Conservation (phyloP, 305 asterid genomes). For the Fraxinus sp. region DNA sequence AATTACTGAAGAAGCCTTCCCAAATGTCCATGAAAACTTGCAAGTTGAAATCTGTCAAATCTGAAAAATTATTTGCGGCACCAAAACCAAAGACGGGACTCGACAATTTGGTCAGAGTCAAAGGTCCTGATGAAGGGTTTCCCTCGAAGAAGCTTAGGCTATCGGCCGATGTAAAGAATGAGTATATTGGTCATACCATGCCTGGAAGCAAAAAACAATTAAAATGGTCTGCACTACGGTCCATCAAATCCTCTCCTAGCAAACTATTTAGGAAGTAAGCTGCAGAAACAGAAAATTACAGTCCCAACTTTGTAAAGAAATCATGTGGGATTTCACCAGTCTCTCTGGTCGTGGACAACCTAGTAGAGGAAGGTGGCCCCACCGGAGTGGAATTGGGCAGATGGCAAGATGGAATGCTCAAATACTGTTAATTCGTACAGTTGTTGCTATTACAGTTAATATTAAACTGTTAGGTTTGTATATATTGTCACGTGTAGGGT, state of each 20-base stretch:
- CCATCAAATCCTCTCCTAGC: constrained; percentile 56
- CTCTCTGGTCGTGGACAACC: constrained; percentile 46
- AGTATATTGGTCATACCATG: constrained; percentile 31
- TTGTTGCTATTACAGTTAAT: not conserved
- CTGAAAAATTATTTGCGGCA: constrained; percentile 37
- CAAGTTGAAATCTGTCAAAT: constrained; percentile 48
- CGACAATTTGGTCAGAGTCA: constrained; percentile 32
- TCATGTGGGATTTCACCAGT: constrained; percentile 47
- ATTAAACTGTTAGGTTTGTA: constrained; percentile 42
- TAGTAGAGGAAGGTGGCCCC: constrained; percentile 41
- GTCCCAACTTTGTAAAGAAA: constrained; percentile 49
- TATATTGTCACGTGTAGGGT: constrained; percentile 45
- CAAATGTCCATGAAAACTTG: constrained; percentile 50
- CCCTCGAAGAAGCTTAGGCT: constrained; percentile 70
- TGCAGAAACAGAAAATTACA: constrained; percentile 34
- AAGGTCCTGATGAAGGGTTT: constrained; percentile 39
- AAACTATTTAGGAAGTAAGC: constrained; percentile 45
- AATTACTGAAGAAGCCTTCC: constrained; percentile 43
- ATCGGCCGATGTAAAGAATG: constrained; percentile 36
- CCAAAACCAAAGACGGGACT: constrained; percentile 39
- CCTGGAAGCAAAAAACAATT: constrained; percentile 38
- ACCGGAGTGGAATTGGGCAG: constrained; percentile 34
- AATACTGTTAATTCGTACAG: constrained; percentile 19
- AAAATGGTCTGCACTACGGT: constrained; percentile 38
- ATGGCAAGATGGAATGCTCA: constrained; percentile 28